Conservation (phyloP, 2,329 filamentous ascomycete genomes). For the Colletotrichum noveboracense region DNA sequence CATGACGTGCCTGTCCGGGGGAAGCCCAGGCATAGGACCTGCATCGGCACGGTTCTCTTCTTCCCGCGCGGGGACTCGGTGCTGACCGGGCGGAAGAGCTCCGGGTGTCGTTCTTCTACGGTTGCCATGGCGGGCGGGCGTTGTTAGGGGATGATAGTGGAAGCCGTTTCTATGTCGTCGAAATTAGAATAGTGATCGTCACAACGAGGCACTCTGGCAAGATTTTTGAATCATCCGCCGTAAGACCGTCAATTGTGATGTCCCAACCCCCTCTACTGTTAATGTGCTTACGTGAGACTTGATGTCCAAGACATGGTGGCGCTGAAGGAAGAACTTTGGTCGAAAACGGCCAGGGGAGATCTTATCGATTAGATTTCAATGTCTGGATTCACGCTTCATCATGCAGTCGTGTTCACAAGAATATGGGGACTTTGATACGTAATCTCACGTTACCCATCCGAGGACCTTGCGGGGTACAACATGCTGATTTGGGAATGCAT, state of each 20-base stretch:
- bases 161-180: not conserved
- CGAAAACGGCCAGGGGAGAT: not conserved
- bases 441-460: not conserved
- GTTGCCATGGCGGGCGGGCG: slow-evolving; percentile 18
- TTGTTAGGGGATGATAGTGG: not conserved
- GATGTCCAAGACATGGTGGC: not conserved
- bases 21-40: slow-evolving; percentile 25
- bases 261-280: not conserved
- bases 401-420: not conserved
- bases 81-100: slow-evolving; percentile 24
- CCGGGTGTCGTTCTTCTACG: slow-evolving; percentile 23
- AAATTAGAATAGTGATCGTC: not conserved
- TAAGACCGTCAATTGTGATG: not conserved
- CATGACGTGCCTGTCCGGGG: slow-evolving; percentile 26
- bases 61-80: slow-evolving; percentile 23
- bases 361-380: not conserved
- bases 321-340: not conserved
- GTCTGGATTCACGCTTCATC: too few species aligned
- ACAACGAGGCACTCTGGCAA: not conserved
- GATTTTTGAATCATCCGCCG: too few species aligned
- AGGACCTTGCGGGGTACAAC: not conserved
- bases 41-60: slow-evolving; percentile 22
- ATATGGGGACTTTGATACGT: not conserved
- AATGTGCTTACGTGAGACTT: not conserved
- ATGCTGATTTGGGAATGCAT: not conserved